phyloP scores from a whole-genome alignment of 345 rosid species.

The Xanthoceras sorbifolium region DNA sequence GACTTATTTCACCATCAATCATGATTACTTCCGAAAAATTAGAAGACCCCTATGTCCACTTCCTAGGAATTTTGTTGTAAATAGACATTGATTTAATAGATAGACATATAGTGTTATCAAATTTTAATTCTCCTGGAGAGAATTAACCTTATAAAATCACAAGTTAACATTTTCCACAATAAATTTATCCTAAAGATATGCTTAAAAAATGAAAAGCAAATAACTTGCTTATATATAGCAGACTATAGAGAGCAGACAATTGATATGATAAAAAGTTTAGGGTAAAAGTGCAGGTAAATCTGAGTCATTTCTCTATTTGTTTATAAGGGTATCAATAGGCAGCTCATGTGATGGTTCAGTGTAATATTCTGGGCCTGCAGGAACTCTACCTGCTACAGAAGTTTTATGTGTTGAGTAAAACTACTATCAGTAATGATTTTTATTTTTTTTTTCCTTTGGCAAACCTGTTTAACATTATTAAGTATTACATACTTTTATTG shows the following conservation, averaged over 20 bases:
- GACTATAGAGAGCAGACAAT: neutral
- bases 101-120: too few relatives aligned
- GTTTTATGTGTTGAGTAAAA: neutral
- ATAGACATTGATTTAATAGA: too few relatives aligned
- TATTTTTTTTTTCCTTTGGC: neutral
- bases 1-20: too few relatives aligned
- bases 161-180: too few relatives aligned
- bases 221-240: too few relatives aligned
- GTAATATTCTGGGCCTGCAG: neutral
- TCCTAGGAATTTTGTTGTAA: too few relatives aligned
- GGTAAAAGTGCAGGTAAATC: neutral
- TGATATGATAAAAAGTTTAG: neutral
- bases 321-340: neutral
- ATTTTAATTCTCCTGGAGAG: too few relatives aligned
- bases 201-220: too few relatives aligned
- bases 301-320: neutral
- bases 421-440: neutral
- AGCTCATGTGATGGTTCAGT: neutral
- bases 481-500: neutral
- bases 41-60: too few relatives aligned
- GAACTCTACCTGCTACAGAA: neutral
- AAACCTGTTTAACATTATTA: neutral
- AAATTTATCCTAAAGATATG: too few relatives aligned
- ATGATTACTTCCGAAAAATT: too few relatives aligned
- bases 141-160: too few relatives aligned